Evolutionary conservation across 2,329 filamentous ascomycete species (phyloP).

Genomic region (Penicillium sclerotiorum): DNA sequence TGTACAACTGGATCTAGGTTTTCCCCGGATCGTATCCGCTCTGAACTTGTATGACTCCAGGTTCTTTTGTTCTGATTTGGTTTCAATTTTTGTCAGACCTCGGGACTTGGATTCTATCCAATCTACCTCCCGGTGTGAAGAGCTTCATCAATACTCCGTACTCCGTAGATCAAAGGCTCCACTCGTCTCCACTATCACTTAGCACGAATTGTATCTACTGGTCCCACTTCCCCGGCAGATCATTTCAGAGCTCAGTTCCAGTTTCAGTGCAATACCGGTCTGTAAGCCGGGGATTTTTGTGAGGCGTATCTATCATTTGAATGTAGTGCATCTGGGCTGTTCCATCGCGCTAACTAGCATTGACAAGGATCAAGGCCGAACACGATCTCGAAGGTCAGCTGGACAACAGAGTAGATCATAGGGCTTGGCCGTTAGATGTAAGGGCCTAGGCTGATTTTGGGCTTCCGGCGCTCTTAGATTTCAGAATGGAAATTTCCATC

Average conservation of each 20-base stretch:
- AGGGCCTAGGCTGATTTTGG: neutral
- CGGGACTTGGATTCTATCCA: neutral
- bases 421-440: too few relatives aligned
- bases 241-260: neutral
- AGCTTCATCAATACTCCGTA: neutral
- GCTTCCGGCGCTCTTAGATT: neutral
- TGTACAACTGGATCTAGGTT: neutral
- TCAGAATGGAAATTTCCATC: neutral
- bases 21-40: neutral
- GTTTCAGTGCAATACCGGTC: too few relatives aligned
- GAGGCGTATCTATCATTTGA: too few relatives aligned
- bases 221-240: neutral
- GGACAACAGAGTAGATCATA: too few relatives aligned
- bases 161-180: neutral
- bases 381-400: constrained; percentile 3
- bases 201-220: neutral
- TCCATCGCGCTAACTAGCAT: too few relatives aligned
- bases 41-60: neutral
- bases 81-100: neutral
- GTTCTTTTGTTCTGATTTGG: neutral
- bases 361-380: neutral
- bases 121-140: neutral
- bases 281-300: too few relatives aligned
- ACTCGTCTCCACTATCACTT: neutral
- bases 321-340: constrained; percentile 3